Conservation (phyloP, 495 filamentous ascomycete genomes). For the Aspergillus asperescens region DNA sequence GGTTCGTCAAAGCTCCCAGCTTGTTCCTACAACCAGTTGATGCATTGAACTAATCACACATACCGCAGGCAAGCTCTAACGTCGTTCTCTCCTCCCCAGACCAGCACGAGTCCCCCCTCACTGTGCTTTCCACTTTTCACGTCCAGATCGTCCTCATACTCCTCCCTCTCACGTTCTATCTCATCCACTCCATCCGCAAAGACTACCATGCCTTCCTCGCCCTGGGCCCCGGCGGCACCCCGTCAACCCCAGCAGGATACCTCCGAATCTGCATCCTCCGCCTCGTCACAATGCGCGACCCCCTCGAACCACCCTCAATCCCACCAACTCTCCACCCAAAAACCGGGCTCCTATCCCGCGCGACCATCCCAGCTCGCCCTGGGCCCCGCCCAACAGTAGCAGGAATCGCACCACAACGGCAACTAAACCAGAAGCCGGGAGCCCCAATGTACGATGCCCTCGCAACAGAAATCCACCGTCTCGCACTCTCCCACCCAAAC, state of each 20-base stretch:
- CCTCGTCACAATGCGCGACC: constrained; percentile 40
- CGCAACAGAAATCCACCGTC: constrained; percentile 41
- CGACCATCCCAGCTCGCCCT: constrained; percentile 51
- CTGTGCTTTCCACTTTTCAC: constrained; percentile 1
- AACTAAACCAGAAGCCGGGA: constrained; percentile 59
- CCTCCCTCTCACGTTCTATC: constrained; percentile 44
- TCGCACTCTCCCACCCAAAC: constrained; percentile 44
- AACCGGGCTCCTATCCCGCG: constrained; percentile 38
- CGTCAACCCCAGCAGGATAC: constrained; percentile 67
- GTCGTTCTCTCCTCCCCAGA: neutral
- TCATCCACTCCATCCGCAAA: constrained; percentile 56
- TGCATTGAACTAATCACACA: neutral
- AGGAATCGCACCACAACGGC: constrained; percentile 77
- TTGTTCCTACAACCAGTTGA: neutral
- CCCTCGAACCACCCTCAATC: constrained; percentile 27
- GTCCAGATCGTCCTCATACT: constrained; percentile 11
- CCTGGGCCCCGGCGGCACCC: constrained; percentile 77
- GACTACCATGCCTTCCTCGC: constrained; percentile 74
- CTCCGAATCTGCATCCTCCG: constrained; percentile 58
- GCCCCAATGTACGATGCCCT: constrained; percentile 48
- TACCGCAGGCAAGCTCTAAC: neutral
- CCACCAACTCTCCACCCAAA: constrained; percentile 34
- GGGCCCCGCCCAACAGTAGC: constrained; percentile 59
- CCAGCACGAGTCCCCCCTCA: neutral
- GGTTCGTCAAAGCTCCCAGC: neutral